phyloP scores from a whole-genome alignment of 2,329 filamentous ascomycete genomes.

The Xylariomycetidae sp. region DNA sequence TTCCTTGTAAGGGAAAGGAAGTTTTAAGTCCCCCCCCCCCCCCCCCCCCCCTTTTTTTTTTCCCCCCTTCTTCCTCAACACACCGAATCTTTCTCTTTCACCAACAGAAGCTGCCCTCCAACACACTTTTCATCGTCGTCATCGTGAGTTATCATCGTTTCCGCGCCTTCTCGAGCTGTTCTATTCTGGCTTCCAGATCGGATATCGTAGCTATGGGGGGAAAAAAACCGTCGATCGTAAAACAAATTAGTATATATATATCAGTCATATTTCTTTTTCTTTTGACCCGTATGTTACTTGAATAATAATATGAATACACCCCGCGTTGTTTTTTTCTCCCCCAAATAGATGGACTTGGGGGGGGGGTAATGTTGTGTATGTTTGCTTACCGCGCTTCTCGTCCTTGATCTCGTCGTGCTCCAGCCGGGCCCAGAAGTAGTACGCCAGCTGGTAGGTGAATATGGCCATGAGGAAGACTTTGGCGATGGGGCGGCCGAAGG shows the following conservation, averaged over 20 bases:
- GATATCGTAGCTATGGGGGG: conserved; percentile 19
- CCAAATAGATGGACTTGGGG: not conserved
- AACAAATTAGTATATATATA: not conserved
- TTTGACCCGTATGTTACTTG: not conserved
- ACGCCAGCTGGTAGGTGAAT: conserved; percentile 73
- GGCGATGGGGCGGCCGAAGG: conserved; percentile 66
- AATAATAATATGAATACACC: too few relatives aligned
- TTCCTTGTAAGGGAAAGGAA: not conserved
- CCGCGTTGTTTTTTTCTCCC: too few relatives aligned
- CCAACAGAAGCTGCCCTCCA: not conserved
- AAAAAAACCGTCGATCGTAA: conserved; percentile 3
- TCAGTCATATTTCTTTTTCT: not conserved
- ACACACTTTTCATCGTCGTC: too few relatives aligned
- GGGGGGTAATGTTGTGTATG: not conserved
- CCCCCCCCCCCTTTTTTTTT: not conserved
- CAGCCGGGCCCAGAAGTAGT: conserved; percentile 70
- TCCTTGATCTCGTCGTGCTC: conserved; percentile 65
- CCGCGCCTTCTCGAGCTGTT: conserved; percentile 21
- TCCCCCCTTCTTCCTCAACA: conserved; percentile 1
- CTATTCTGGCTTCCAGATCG: conserved; percentile 24
- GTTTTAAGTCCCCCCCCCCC: not conserved
- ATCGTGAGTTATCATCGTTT: conserved; percentile 10
- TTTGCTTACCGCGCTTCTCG: conserved; percentile 49
- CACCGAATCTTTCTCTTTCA: conserved; percentile 1
- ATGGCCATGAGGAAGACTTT: conserved; percentile 73